Evolutionary conservation across 2,329 filamentous ascomycete genomes (phyloP).

Genomic region (Xylaria sp.): DNA sequence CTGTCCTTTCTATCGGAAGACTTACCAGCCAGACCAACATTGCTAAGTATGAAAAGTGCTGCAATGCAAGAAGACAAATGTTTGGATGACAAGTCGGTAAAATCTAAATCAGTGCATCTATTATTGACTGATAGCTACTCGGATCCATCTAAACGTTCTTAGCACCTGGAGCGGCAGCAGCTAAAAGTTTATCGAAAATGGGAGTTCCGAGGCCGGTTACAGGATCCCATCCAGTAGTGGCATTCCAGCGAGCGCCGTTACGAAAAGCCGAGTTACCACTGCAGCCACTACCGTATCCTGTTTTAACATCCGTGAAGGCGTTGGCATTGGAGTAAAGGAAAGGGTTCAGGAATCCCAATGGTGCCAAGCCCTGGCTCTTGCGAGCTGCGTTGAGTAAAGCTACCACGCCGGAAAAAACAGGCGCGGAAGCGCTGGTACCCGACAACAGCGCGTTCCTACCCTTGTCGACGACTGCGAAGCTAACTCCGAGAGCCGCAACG

Average conservation of each 20-base stretch:
- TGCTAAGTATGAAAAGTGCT: background rate
- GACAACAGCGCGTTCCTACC: conserved; percentile 44
- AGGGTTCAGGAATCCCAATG: conserved; percentile 49
- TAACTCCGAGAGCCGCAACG: conserved; percentile 59
- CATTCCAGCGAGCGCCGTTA: conserved; percentile 47
- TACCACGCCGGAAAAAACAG: conserved; percentile 54
- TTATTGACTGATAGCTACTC: background rate
- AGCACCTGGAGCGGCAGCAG: conserved; percentile 45
- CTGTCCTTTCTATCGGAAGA: too few relatives aligned
- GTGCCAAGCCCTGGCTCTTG: conserved; percentile 48
- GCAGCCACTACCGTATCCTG: conserved; percentile 46
- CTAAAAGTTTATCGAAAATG: conserved; percentile 43
- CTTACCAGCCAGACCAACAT: background rate
- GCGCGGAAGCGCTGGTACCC: conserved; percentile 52
- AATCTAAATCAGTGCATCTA: background rate
- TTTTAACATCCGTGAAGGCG: conserved; percentile 47
- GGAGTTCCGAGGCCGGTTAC: conserved; percentile 50
- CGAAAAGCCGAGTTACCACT: conserved; percentile 41
- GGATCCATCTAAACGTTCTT: conserved; percentile 40
- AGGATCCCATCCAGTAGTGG: conserved; percentile 48
- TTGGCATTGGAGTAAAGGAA: conserved; percentile 49
- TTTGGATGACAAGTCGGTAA: background rate
- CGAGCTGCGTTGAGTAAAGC: conserved; percentile 56
- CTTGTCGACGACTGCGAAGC: conserved; percentile 55
- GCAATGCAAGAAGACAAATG: background rate